A percentile compares a stretch with the other conserved stretches of the same genome.
Conservation (phyloP, 1,139 yeast genomes). For the Candida sp. region DNA sequence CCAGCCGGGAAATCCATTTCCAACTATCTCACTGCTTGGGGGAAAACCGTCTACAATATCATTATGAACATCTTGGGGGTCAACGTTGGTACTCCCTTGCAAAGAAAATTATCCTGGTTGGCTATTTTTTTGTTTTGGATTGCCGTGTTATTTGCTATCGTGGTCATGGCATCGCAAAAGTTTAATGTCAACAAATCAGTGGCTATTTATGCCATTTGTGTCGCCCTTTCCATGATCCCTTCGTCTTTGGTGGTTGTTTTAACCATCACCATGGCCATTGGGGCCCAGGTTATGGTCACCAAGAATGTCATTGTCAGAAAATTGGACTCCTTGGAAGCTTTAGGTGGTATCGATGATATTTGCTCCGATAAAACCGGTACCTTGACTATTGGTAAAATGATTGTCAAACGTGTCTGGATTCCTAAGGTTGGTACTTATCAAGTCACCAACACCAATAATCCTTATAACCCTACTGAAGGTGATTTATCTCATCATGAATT, state of each 20-base stretch:
- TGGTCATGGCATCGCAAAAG: conserved; percentile 77
- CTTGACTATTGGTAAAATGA: conserved; percentile 77
- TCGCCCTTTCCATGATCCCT: conserved; percentile 81
- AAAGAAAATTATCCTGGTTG: conserved; percentile 62
- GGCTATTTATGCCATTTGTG: conserved; percentile 81
- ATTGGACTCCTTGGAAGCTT: conserved; percentile 74
- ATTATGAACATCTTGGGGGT: conserved; percentile 72
- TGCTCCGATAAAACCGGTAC: conserved; percentile 88
- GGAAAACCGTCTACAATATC: conserved; percentile 21
- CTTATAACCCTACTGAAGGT: conserved; percentile 74
- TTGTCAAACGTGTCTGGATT: conserved; percentile 69
- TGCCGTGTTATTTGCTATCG: conserved; percentile 74
- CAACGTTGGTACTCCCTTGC: conserved; percentile 75
- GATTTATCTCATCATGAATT: conserved; percentile 37
- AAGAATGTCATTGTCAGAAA: conserved; percentile 75
- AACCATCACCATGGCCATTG: conserved; percentile 85
- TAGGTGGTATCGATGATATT: conserved; percentile 78
- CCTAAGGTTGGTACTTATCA: conserved; percentile 71
- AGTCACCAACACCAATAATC: conserved; percentile 60
- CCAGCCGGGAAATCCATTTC: neutral
- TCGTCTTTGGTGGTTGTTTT: conserved; percentile 77
- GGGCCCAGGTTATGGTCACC: conserved; percentile 74
- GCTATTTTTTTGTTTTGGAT: conserved; percentile 67
- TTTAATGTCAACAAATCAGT: conserved; percentile 66
- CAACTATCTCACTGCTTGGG: conserved; percentile 5